Percentiles rank a stretch among this genome's conserved stretches.
Evolutionary conservation across 257 asterid genomes (phyloP).

Genomic region (Salvia splendens): DNA sequence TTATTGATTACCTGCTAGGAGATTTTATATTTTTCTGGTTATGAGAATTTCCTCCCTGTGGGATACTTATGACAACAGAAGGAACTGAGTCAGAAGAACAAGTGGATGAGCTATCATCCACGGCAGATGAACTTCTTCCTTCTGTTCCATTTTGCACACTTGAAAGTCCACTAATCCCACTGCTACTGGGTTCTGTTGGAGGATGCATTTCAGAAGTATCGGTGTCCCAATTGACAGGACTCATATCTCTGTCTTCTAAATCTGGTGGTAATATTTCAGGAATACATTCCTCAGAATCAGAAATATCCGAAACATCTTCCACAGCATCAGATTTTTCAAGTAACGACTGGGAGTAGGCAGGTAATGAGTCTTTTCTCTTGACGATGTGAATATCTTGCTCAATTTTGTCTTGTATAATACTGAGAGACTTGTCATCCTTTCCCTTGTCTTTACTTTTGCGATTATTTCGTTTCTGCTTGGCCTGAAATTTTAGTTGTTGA

Average conservation of each 20-base stretch:
- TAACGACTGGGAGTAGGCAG: slow-evolving; percentile 22
- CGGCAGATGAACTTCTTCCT: slow-evolving; percentile 47
- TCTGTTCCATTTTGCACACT: slow-evolving; percentile 60
- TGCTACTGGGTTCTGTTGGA: slow-evolving; percentile 46
- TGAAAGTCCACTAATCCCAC: slow-evolving; percentile 42
- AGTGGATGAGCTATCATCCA: slow-evolving; percentile 89
- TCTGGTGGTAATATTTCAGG: slow-evolving; percentile 55
- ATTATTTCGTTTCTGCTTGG: slow-evolving; percentile 70
- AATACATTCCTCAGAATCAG: slow-evolving; percentile 66
- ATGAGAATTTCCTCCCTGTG: slow-evolving; percentile 32
- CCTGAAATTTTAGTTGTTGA: slow-evolving; percentile 43
- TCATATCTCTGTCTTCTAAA: slow-evolving; percentile 59
- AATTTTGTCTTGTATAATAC: slow-evolving; percentile 39
- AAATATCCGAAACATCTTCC: slow-evolving; percentile 70
- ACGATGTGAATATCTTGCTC: slow-evolving; percentile 46
- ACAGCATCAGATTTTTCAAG: slow-evolving; percentile 48
- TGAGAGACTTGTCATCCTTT: slow-evolving; percentile 51
- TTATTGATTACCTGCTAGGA: slow-evolving; percentile 51
- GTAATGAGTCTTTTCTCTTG: slow-evolving; percentile 37
- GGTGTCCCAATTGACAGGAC: slow-evolving; percentile 57
- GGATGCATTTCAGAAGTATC: slow-evolving; percentile 58
- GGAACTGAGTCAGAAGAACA: slow-evolving; percentile 87
- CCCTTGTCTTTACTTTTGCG: slow-evolving; percentile 75
- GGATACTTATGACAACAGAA: slow-evolving; percentile 44
- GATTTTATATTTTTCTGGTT: slow-evolving; percentile 54